Base-by-base conservation (phyloP, 495 filamentous ascomycete genomes). In the Penicillium cosmopolitanum region DNA sequence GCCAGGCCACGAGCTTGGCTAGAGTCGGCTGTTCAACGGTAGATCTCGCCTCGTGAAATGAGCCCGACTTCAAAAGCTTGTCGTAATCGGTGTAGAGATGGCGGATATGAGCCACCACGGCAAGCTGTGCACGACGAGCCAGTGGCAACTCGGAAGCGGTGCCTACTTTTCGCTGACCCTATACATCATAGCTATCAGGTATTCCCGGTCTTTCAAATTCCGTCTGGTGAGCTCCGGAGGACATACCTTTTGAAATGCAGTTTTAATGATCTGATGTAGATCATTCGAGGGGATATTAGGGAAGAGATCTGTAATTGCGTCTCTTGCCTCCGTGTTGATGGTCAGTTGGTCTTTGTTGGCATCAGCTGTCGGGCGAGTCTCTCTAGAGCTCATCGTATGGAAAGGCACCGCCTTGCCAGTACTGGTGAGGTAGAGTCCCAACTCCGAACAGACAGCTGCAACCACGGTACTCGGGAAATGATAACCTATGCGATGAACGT, bases 1-100 rank as follows among this genome's bases (percentile, higher is more conserved):
- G 87, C 93, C 93, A 96, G 79, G 90, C 87, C 66, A 91, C 83
- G 54, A 96, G 77, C 65, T 87, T 83, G 54, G 87, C 84, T 31
- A 94, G 76, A 51, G 87, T 91, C 13, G 85, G 73, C 46, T 86
- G 81, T 65, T 94, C 89, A 38, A 95, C 89, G 42, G 76, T 71
- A 56, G 79, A 82, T 56, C 93, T 82, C 23, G 92, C 91, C 56
- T 90, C 88, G 46, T 82, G 77, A 72, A 85, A 93, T 8, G 72
- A 77, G 6, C 81, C 84, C 48, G 82, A 77, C 57, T 80, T 85
- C 25, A 97, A 77, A 28, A 96, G 77, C 60, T 82, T 75, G 73
- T 97, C 93, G 71, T 97, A 97, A 60, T 90, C 80, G 16, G 93
- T 97, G 70, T 96, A 91, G 31, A 76, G 78, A 68, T 97, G 93